These are phyloP conservation scores for Colletotrichum salicis DNA, from an alignment of 2,329 filamentous ascomycete genomes.

Conservation along the genomic window DNA sequence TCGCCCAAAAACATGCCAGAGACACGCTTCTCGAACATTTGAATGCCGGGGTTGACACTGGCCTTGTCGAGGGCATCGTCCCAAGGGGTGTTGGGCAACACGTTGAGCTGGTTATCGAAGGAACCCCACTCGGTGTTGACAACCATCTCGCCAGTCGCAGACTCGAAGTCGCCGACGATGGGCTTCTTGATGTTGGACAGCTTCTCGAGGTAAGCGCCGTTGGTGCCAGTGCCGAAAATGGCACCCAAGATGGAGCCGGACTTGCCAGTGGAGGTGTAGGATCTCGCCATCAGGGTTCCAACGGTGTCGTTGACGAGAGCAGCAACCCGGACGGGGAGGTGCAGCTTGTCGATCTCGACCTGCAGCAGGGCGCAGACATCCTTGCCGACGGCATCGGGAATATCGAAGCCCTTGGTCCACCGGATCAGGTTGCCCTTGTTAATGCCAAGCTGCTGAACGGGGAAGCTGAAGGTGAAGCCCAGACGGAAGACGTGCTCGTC, in stretches of 20 bases:
- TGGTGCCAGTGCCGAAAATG: conserved; percentile 97
- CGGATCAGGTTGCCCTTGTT: conserved; percentile 94
- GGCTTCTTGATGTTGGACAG: conserved; percentile 84
- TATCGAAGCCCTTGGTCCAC: conserved; percentile 99
- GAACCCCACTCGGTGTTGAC: conserved; percentile 99
- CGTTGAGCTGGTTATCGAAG: conserved; percentile 92
- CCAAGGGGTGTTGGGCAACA: conserved; percentile 86
- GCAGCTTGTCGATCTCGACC: conserved; percentile 85
- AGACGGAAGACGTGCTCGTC: conserved; percentile 88
- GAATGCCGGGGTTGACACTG: conserved; percentile 90
- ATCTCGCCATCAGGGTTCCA: conserved; percentile 96
- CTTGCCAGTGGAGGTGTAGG: conserved; percentile 91
- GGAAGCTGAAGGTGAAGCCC: conserved; percentile 99
- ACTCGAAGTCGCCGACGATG: conserved; percentile 76
- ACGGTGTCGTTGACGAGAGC: conserved; percentile 98
- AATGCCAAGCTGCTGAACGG: conserved; percentile 91
- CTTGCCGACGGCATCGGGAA: conserved; percentile 91
- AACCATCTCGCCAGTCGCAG: conserved; percentile 90
- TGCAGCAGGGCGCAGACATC: conserved; percentile 94
- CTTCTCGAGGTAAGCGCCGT: conserved; percentile 97
- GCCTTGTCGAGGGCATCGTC: conserved; percentile 81
- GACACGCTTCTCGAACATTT: conserved; percentile 99
- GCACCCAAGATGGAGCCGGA: conserved; percentile 89
- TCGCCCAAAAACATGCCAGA: conserved; percentile 99
- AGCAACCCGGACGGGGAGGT: conserved; percentile 91